Percentiles rank a stretch among this genome's conserved stretches.
phyloP scores from a whole-genome alignment of 2,329 filamentous ascomycete species.

The Sporothrix luriei region DNA sequence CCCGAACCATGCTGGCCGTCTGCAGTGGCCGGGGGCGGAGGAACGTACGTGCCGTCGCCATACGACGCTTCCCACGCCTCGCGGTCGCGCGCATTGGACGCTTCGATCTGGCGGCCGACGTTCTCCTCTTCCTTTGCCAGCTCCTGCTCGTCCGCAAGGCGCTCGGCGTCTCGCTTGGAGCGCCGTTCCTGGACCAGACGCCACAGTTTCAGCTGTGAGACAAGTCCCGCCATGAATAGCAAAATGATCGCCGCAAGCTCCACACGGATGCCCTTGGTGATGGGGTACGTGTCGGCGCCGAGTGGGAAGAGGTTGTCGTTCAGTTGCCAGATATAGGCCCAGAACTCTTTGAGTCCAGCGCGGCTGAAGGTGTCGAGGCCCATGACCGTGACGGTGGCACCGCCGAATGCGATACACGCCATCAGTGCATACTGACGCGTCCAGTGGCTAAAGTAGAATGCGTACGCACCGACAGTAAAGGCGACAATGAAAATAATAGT shows the following conservation, averaged over 20 bases:
- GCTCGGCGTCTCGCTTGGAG: constrained; percentile 54
- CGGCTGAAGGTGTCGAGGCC: constrained; percentile 89
- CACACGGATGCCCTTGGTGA: constrained; percentile 83
- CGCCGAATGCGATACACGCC: constrained; percentile 73
- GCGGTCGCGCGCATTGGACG: constrained; percentile 62
- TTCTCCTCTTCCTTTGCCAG: constrained; percentile 68
- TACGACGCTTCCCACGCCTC: constrained; percentile 77
- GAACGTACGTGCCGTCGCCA: constrained; percentile 54
- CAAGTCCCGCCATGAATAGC: constrained; percentile 71
- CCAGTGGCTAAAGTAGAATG: constrained; percentile 75
- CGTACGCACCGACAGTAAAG: constrained; percentile 69
- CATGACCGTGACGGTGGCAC: constrained; percentile 75
- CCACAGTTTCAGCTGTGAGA: constrained; percentile 87
- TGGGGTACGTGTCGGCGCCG: constrained; percentile 74
- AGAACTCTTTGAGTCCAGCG: constrained; percentile 94
- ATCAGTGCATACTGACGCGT: constrained; percentile 81
- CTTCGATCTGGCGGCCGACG: constrained; percentile 67
- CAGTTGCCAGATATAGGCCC: constrained; percentile 86
- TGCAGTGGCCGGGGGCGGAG: constrained; percentile 36
- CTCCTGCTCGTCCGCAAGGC: constrained; percentile 55
- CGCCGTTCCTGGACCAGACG: constrained; percentile 70
- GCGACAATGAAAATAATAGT: constrained; percentile 75
- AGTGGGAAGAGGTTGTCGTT: constrained; percentile 81
- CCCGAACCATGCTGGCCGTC: constrained; percentile 44
- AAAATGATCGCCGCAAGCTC: constrained; percentile 79